Percentiles rank a stretch among this genome's conserved stretches.
phyloP scores from a whole-genome alignment of 2,329 filamentous ascomycete species.

The Alternaria triticimaculans region DNA sequence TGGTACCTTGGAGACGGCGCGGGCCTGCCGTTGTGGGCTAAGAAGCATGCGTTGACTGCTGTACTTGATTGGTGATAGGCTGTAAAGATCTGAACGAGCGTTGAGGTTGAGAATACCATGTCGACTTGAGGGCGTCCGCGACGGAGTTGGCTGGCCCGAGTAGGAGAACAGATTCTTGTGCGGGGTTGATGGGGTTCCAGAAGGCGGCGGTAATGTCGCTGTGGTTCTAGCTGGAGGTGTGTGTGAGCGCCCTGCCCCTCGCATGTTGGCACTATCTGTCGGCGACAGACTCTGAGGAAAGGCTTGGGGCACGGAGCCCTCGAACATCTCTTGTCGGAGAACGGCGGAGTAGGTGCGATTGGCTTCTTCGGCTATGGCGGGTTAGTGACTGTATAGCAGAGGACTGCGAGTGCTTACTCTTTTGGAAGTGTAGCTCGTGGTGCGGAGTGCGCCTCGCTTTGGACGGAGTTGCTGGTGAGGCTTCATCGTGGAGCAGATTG shows the following conservation, averaged over 20 bases:
- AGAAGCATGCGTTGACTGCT: constrained; percentile 93
- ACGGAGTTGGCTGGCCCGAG: constrained; percentile 83
- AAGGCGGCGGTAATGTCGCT: constrained; percentile 69
- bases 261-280: constrained; percentile 60
- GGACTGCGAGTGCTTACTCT: constrained; percentile 58
- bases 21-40: constrained; percentile 84
- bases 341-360: constrained; percentile 91
- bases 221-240: constrained; percentile 77
- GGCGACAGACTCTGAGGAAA: constrained; percentile 65
- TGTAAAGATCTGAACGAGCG: constrained; percentile 91
- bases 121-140: constrained; percentile 85
- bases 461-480: constrained; percentile 88
- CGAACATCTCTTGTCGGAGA: constrained; percentile 90
- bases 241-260: constrained; percentile 74
- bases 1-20: constrained; percentile 92
- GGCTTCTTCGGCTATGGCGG: constrained; percentile 77
- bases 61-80: constrained; percentile 89
- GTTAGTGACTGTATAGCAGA: constrained; percentile 15
- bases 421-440: constrained; percentile 92
- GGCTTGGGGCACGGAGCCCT: constrained; percentile 83
- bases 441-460: constrained; percentile 83
- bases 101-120: constrained; percentile 84
- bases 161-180: constrained; percentile 98
- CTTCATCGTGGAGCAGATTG: constrained; percentile 88
- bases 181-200: constrained; percentile 88